Base-by-base conservation (phyloP, 495 filamentous ascomycete genomes). In the Collariella sp. region DNA sequence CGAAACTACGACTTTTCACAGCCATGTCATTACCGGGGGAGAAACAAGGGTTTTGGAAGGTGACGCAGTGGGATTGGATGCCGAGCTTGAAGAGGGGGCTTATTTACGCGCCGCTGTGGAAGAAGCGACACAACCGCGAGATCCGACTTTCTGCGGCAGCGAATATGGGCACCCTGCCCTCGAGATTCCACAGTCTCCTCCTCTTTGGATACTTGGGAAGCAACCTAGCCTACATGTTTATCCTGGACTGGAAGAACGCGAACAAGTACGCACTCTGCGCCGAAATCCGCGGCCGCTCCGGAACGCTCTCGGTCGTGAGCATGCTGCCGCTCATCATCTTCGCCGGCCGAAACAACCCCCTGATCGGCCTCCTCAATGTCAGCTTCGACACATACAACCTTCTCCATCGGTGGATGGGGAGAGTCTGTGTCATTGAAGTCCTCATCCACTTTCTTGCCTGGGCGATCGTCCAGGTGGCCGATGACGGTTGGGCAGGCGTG, bases 311-410 rank as follows among this genome's bases (percentile, higher is more conserved):
- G 1, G 74, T 84, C 22, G 79, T 94, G 55, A 98, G 95, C 68
- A 86, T 97, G 84, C 79, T 96, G n/a, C 88, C 89, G 6, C 77
- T 95, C 19, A 80, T 98, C 58, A 73, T 97, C 50, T 80, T 96
- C 54, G 91, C 90, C 15, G 83, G 89, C 19, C 84, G 91, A 60
- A 97, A 97, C 73, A 97, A 95, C 66, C 88, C 88, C 15, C 72
- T 96, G n/a, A 96, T 96, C 56, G 66, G 74, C 6, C 68, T 95
- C 13, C 75, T 95, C 59, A 82, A 82, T 24, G 83, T 97, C 70
- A 91, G 88, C 67, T 98, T 96, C 70, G 94, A 98, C 72, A 95
- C 91, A 0, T 96, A 89, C 77, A 97, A 96, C 68, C 75, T 96
- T 24, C 71, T 97, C 26, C 93, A 98, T 68, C 84, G 93, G 35